These are phyloP conservation scores for Cutaneotrichosporon cyanovorans DNA, from an alignment of 1,284 basidiomycete genomes.

Conservation along the genomic window DNA sequence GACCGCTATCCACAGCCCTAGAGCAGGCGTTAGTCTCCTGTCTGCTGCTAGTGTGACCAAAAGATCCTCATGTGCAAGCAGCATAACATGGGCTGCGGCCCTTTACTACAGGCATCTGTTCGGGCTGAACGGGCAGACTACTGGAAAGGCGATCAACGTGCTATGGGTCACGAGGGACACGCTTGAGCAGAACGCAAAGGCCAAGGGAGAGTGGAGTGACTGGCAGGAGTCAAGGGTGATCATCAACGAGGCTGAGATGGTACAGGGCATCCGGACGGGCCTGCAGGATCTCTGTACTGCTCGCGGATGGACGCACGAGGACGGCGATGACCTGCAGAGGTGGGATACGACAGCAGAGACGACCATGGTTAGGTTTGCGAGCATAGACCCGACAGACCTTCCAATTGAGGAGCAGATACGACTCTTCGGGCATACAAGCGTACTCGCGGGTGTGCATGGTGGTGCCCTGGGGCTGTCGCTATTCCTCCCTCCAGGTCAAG, in stretches of 20 bases:
- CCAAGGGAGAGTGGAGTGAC: conserved; percentile 33
- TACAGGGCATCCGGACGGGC: conserved; percentile 18
- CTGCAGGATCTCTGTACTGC: conserved; percentile 20
- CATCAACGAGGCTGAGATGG: conserved; percentile 31
- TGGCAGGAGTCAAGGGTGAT: conserved; percentile 24
- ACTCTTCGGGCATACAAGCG: conserved; percentile 32
- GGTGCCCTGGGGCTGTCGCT: conserved; percentile 38
- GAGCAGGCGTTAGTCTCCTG: conserved; percentile 36
- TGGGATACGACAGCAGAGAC: conserved; percentile 15
- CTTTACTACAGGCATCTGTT: conserved; percentile 42
- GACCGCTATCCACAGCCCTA: conserved; percentile 36
- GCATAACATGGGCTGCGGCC: conserved; percentile 38
- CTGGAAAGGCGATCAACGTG: conserved; percentile 27
- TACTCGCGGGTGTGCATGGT: conserved; percentile 37
- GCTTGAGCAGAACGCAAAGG: conserved; percentile 29
- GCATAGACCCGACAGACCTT: conserved; percentile 35
- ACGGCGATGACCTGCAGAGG: conserved; percentile 27
- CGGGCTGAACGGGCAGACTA: conserved; percentile 10
- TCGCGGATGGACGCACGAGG: conserved; percentile 25
- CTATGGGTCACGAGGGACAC: conserved; percentile 38
- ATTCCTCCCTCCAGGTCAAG: conserved; percentile 35
- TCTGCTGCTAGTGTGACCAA: conserved; percentile 31
- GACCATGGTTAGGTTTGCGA: conserved; percentile 25
- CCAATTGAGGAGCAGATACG: conserved; percentile 37
- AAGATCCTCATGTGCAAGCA: conserved; percentile 29